These are phyloP conservation scores for Cinnamomum micranthum DNA, from an alignment of 164 flowering plant genomes.

Conservation along the genomic window DNA sequence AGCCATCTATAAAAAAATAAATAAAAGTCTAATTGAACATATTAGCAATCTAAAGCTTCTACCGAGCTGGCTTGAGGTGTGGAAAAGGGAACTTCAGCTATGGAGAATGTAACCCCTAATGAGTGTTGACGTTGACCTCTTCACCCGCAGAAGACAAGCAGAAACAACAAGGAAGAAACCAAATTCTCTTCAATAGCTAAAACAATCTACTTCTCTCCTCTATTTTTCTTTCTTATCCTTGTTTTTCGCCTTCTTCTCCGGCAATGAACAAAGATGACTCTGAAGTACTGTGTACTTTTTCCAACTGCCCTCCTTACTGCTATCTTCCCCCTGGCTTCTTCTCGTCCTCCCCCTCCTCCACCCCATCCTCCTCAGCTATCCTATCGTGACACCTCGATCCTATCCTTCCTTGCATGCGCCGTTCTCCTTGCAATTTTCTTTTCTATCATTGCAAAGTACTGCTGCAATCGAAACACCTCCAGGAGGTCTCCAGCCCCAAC, in stretches of 20 bases:
- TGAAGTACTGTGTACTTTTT: neutral
- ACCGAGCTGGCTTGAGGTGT: too few relatives aligned
- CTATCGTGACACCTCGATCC: conserved; percentile 18
- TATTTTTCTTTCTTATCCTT: too few relatives aligned
- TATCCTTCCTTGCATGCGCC: conserved; percentile 22
- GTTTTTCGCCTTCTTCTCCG: neutral
- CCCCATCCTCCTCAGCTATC: conserved; percentile 10
- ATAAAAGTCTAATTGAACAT: too few relatives aligned
- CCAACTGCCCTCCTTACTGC: neutral
- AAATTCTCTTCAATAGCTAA: too few relatives aligned
- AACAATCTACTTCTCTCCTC: neutral
- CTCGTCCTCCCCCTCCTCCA: conserved; percentile 6
- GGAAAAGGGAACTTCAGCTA: too few relatives aligned
- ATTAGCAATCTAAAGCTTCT: too few relatives aligned
- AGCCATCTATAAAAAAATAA: too few relatives aligned
- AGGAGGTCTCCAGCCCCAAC: conserved; percentile 21
- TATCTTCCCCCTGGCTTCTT: neutral
- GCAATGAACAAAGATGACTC: neutral
- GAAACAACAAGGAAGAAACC: too few relatives aligned
- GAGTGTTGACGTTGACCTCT: too few relatives aligned
- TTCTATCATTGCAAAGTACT: conserved; percentile 27
- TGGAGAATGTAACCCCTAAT: too few relatives aligned
- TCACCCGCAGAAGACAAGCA: too few relatives aligned
- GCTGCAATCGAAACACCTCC: conserved; percentile 14
- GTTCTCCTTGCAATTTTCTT: conserved; percentile 34